These are phyloP conservation scores for Diaporthe sp. DNA, from an alignment of 2,329 filamentous ascomycete species.

Conservation along the genomic window DNA sequence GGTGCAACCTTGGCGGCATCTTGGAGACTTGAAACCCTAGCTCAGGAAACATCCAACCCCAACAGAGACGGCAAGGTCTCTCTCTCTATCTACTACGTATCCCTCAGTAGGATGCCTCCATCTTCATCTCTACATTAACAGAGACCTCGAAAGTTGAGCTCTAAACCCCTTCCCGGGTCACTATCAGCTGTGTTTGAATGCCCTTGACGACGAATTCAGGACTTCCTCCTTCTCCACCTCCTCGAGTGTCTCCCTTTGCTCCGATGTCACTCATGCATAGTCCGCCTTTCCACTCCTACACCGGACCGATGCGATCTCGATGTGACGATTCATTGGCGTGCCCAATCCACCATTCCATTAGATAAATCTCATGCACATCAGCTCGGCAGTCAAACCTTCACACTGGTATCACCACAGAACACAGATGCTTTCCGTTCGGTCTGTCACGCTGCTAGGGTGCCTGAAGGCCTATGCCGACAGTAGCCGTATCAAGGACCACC, in stretches of 20 bases:
- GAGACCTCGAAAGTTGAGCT: not conserved
- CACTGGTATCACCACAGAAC: not conserved
- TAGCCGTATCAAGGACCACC: not conserved
- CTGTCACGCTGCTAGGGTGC: not conserved
- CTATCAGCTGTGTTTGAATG: not conserved
- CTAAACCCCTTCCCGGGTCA: not conserved
- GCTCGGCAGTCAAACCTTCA: slow-evolving; percentile 9
- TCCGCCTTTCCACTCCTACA: not conserved
- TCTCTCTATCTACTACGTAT: too few relatives aligned
- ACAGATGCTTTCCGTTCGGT: not conserved
- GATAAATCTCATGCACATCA: slow-evolving; percentile 18
- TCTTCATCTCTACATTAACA: not conserved
- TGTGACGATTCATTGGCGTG: not conserved
- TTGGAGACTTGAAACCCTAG: slow-evolving; percentile 5
- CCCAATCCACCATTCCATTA: slow-evolving; percentile 16
- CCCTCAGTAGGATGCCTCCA: not conserved
- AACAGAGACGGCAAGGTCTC: not conserved
- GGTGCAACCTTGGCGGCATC: slow-evolving; percentile 23
- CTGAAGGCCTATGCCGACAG: slow-evolving; percentile 5
- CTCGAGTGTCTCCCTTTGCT: not conserved
- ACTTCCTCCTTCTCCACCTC: not conserved
- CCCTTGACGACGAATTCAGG: not conserved
- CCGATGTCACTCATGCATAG: not conserved
- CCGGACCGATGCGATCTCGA: not conserved
- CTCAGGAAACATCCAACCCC: not conserved